phyloP scores from a whole-genome alignment of 257 asterid genomes.

The Cinchona pubescens region DNA sequence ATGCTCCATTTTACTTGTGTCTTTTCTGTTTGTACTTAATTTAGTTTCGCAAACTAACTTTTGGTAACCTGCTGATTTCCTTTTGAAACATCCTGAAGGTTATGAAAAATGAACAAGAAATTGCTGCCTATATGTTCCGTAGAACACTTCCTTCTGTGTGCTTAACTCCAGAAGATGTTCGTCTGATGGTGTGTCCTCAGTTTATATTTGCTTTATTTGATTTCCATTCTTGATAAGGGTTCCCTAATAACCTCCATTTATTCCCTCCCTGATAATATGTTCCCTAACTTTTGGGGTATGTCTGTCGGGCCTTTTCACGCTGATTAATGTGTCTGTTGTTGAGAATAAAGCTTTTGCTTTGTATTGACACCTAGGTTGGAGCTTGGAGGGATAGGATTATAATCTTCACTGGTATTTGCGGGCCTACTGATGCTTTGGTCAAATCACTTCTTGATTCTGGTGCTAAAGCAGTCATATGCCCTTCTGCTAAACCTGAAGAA shows the following conservation, averaged over 20 bases:
- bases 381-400: conserved; percentile 96
- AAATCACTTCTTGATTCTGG: conserved; percentile 94
- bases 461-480: conserved; percentile 92
- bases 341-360: conserved; percentile 14
- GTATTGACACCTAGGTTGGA: conserved; percentile 55
- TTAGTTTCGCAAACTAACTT: conserved; percentile 20
- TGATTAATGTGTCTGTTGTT: not conserved
- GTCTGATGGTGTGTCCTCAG: conserved; percentile 68
- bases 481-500: conserved; percentile 88
- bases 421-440: conserved; percentile 68
- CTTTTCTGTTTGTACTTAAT: not conserved
- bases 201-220: conserved; percentile 6
- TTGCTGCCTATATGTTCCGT: conserved; percentile 97
- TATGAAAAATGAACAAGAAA: conserved; percentile 98
- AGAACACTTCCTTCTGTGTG: conserved; percentile 93
- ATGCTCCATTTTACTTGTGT: conserved; percentile 7
- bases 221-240: not conserved
- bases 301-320: not conserved
- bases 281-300: not conserved
- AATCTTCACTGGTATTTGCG: conserved; percentile 79
- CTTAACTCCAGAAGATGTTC: conserved; percentile 87
- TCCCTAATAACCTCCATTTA: not conserved
- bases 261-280: not conserved
- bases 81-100: conserved; percentile 50
- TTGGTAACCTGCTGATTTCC: conserved; percentile 13